Conservation (phyloP, 192 early-diverging fungal genomes). For the Backusella liffmaniae region DNA sequence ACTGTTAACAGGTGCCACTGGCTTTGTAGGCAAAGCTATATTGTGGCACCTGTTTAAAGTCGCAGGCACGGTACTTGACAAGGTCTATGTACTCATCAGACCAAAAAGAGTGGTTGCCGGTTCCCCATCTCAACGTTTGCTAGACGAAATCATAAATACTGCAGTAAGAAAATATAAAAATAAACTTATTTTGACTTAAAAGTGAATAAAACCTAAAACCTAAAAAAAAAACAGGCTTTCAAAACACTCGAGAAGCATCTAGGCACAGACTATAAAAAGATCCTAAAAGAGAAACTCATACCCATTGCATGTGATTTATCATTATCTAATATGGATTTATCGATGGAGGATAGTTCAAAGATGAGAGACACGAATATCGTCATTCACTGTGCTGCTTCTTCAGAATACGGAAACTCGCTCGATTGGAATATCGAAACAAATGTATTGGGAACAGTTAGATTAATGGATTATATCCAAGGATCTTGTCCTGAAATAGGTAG, state of each 20-base stretch:
- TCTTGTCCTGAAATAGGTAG: slow-evolving; percentile 22
- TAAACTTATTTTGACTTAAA: background rate
- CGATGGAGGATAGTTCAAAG: slow-evolving; percentile 32
- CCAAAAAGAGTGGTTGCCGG: slow-evolving; percentile 19
- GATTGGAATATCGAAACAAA: slow-evolving; percentile 39
- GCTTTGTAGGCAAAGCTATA: slow-evolving; percentile 51
- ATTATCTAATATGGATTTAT: slow-evolving; percentile 37
- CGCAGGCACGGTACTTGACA: slow-evolving; percentile 36
- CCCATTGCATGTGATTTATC: slow-evolving; percentile 46
- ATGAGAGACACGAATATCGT: slow-evolving; percentile 38
- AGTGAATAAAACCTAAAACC: slow-evolving; percentile 18
- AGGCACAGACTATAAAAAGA: background rate
- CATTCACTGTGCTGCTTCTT: slow-evolving; percentile 47
- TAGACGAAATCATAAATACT: slow-evolving; percentile 8
- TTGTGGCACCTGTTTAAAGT: slow-evolving; percentile 43
- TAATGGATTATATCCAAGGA: slow-evolving; percentile 32
- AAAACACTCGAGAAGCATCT: slow-evolving; percentile 10
- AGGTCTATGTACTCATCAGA: slow-evolving; percentile 18
- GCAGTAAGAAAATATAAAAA: background rate
- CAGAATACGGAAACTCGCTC: slow-evolving; percentile 44
- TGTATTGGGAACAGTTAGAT: slow-evolving; percentile 28
- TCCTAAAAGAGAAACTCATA: slow-evolving; percentile 35
- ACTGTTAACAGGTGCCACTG: slow-evolving; percentile 51
- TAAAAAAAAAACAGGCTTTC: slow-evolving; percentile 30
- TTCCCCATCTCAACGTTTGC: slow-evolving; percentile 7